Evolutionary conservation across 2,329 filamentous ascomycete genomes (phyloP).

Genomic region (Monosporascus sp.): DNA sequence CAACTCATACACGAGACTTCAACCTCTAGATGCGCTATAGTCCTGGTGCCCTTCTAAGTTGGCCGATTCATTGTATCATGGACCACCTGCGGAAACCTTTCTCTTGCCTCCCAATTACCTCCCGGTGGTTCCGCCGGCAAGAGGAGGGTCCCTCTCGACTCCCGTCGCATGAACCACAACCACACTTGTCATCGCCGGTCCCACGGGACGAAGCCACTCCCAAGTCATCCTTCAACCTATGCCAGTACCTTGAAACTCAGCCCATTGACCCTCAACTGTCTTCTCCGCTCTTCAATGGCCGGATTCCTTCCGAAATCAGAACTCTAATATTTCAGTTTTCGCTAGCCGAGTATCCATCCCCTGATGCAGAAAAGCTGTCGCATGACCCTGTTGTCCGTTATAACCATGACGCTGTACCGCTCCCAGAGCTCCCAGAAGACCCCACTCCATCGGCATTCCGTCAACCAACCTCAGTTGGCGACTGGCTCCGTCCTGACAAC

Average conservation of each 20-base stretch:
- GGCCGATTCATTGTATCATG: too few relatives aligned
- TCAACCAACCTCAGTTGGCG: conserved; percentile 1
- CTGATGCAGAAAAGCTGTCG: background rate
- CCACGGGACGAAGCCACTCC: background rate
- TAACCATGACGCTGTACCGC: conserved; percentile 7
- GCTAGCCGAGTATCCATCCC: conserved; percentile 17
- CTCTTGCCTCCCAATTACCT: too few relatives aligned
- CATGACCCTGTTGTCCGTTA: conserved; percentile 11
- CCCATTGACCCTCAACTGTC: conserved; percentile 13
- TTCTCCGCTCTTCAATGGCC: conserved; percentile 14
- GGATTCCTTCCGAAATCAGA: conserved; percentile 27
- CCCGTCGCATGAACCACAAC: background rate
- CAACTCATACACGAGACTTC: too few relatives aligned
- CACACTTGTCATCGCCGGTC: background rate
- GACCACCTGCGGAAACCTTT: too few relatives aligned
- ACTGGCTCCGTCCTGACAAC: conserved; percentile 28
- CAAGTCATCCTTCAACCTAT: conserved; percentile 5
- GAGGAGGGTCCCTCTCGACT: background rate
- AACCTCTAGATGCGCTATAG: too few relatives aligned
- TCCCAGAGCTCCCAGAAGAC: conserved; percentile 15
- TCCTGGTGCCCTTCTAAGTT: too few relatives aligned
- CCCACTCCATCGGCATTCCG: conserved; percentile 8
- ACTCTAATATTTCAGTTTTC: conserved; percentile 29
- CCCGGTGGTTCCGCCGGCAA: background rate
- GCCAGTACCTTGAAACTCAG: conserved; percentile 9